A percentile compares a stretch with the other conserved stretches of the same genome.
These are phyloP conservation scores for Cutaneotrichosporon curvatum DNA, from an alignment of 1,284 basidiomycete genomes.

Conservation along the genomic window DNA sequence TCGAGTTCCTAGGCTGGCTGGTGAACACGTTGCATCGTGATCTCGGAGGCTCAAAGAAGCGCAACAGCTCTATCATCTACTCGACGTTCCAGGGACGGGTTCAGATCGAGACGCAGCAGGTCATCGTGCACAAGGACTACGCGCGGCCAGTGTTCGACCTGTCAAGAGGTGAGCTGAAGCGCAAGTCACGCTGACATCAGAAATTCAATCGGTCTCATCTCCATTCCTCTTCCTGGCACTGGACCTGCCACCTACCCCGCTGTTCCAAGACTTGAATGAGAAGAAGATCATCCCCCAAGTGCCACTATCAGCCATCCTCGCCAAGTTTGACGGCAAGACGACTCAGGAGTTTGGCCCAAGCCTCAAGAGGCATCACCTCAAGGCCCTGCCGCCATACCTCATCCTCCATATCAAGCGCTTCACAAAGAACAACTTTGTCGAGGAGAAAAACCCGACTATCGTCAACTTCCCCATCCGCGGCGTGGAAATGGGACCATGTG, in stretches of 20 bases:
- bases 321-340: conserved; percentile 88
- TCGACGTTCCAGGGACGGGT: conserved; percentile 90
- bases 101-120: conserved; percentile 86
- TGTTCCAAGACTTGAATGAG: conserved; percentile 90
- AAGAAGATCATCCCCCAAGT: conserved; percentile 99
- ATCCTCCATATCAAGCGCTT: conserved; percentile 95
- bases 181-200: conserved; percentile 46
- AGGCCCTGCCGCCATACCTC: conserved; percentile 80
- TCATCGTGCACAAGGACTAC: conserved; percentile 70
- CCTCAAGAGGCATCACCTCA: conserved; percentile 81
- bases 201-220: conserved; percentile 75
- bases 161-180: conserved; percentile 62
- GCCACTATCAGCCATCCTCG: conserved; percentile 78
- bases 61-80: conserved; percentile 83
- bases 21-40: conserved; percentile 89
- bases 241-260: conserved; percentile 88
- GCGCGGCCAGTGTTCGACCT: conserved; percentile 82
- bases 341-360: conserved; percentile 85
- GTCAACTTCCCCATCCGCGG: conserved; percentile 93
- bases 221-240: conserved; percentile 94
- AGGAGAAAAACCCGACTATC: conserved; percentile 98
- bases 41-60: conserved; percentile 79
- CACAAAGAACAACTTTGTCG: conserved; percentile 95
- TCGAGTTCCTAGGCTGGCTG: conserved; percentile 94
- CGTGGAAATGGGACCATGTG: conserved; percentile 83